phyloP scores from a whole-genome alignment of 768 basidiomycete species.

The Polyporus arcularius region DNA sequence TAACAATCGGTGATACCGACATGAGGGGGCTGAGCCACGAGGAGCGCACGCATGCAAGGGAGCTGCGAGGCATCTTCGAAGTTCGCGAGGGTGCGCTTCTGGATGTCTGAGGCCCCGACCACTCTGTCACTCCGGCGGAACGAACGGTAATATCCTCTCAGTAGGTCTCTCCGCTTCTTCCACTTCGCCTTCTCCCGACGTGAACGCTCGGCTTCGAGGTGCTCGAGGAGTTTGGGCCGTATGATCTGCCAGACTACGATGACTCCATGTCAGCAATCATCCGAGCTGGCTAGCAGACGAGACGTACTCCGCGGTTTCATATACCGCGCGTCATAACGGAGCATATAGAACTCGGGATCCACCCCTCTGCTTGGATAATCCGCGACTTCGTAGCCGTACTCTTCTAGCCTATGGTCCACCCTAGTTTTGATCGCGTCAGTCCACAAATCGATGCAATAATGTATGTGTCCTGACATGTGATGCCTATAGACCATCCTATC shows the following conservation, averaged over 20 bases:
- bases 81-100: neutral
- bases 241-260: slow-evolving; percentile 2
- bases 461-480: no score
- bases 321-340: no score
- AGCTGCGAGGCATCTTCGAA: neutral
- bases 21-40: neutral
- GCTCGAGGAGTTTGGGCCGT: neutral
- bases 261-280: neutral
- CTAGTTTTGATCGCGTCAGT: neutral
- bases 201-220: neutral
- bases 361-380: neutral
- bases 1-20: neutral
- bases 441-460: no score
- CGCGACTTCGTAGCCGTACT: no score
- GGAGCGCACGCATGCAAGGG: neutral
- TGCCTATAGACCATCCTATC: no score
- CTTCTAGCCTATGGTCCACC: neutral
- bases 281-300: neutral
- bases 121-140: no score
- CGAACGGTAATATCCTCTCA: neutral
- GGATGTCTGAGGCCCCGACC: neutral
- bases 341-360: no score
- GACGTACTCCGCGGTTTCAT: no score
- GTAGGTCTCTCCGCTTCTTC: neutral
- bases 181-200: neutral